Conservation (phyloP, 805 yeast species). For the Starmerella davenportii region DNA sequence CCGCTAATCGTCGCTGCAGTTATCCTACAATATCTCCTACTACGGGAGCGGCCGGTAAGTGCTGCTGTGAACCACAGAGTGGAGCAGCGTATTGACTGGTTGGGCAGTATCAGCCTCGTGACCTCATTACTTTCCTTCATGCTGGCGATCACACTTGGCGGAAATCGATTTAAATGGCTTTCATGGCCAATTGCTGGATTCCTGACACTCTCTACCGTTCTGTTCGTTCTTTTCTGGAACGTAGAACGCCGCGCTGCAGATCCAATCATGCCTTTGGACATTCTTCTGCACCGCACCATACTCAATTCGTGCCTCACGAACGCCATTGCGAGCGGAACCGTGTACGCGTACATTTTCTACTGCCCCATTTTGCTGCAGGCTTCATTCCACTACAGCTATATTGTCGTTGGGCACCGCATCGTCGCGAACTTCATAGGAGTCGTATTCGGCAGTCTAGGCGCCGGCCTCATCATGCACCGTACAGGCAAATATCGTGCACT, state of each 20-base stretch:
- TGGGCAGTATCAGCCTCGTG: constrained; percentile 47
- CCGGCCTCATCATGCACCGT: constrained; percentile 48
- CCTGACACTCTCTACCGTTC: constrained; percentile 22
- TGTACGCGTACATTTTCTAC: constrained; percentile 45
- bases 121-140: constrained; percentile 37
- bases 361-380: constrained; percentile 59
- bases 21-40: constrained; percentile 7
- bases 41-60: constrained; percentile 14
- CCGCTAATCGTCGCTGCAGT: constrained; percentile 24
- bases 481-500: constrained; percentile 48
- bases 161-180: constrained; percentile 32
- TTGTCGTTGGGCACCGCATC: constrained; percentile 51
- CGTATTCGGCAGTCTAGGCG: constrained; percentile 44
- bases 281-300: constrained; percentile 42
- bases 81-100: constrained; percentile 43
- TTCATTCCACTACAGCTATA: constrained; percentile 43
- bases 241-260: constrained; percentile 39
- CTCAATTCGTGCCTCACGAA: constrained; percentile 47
- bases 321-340: constrained; percentile 54
- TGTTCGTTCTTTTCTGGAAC: constrained; percentile 29
- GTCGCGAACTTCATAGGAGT: constrained; percentile 46
- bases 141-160: constrained; percentile 50
- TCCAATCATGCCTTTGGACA: constrained; percentile 50
- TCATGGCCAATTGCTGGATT: constrained; percentile 27
- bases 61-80: constrained; percentile 26